Evolutionary conservation across 1,284 basidiomycete species (phyloP).

Genomic region (Papiliotrema nemorosa): DNA sequence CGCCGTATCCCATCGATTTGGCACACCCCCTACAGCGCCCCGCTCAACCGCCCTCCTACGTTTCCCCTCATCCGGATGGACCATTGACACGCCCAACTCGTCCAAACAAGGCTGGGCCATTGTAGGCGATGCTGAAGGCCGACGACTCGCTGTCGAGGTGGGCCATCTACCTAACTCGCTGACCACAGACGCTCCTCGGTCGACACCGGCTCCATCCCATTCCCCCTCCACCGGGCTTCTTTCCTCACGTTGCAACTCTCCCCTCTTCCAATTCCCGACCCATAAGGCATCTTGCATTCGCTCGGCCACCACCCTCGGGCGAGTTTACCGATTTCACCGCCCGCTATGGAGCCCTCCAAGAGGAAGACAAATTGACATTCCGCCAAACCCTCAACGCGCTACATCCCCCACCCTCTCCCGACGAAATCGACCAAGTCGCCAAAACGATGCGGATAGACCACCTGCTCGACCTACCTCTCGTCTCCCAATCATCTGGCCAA

Average conservation of each 20-base stretch:
- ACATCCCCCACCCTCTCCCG: conserved; percentile 35
- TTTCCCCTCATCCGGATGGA: conserved; percentile 60
- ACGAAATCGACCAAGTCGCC: conserved; percentile 38
- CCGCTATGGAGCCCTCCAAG: conserved; percentile 78
- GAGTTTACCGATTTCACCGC: conserved; percentile 91
- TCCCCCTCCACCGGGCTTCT: conserved; percentile 62
- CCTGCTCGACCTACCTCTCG: conserved; percentile 72
- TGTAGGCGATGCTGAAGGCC: conserved; percentile 56
- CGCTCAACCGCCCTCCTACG: conserved; percentile 26
- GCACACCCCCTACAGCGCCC: conserved; percentile 19
- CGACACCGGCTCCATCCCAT: conserved; percentile 62
- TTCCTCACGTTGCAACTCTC: conserved; percentile 60
- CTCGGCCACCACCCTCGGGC: conserved; percentile 61
- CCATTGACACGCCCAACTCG: conserved; percentile 43
- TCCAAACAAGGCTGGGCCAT: conserved; percentile 61
- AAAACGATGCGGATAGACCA: conserved; percentile 57
- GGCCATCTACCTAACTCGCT: conserved; percentile 11
- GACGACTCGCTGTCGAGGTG: conserved; percentile 62
- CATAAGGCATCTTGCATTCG: conserved; percentile 69
- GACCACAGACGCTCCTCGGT: conserved; percentile 61
- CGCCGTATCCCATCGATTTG: conserved; percentile 35
- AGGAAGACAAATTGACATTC: conserved; percentile 72
- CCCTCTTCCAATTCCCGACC: conserved; percentile 29
- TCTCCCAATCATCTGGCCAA: conserved; percentile 88
- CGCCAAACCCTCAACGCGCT: conserved; percentile 29